Conservation (phyloP, 139 green algal genomes). For the Monoraphidium neglectum region DNA sequence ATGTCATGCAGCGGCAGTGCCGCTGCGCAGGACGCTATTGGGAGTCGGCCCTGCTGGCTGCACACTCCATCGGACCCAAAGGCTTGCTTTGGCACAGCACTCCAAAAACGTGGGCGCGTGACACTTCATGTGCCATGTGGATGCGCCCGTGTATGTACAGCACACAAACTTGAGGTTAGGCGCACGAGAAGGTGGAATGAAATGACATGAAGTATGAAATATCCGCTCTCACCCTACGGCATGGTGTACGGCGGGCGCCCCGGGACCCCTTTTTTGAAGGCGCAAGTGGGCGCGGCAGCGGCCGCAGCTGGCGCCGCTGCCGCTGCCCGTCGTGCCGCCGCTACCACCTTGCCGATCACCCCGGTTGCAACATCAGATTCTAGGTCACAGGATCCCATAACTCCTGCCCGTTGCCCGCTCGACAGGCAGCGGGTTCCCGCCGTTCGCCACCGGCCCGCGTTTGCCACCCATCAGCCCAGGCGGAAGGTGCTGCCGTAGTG, state of each 20-base stretch:
- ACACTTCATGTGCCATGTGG: neutral
- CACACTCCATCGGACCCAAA: neutral
- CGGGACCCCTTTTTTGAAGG: neutral
- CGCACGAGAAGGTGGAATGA: neutral
- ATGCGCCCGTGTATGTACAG: neutral
- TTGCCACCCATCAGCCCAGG: neutral
- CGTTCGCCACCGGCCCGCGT: neutral
- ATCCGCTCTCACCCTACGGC: neutral
- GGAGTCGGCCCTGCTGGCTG: neutral
- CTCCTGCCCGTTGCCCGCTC: neutral
- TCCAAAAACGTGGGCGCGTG: neutral
- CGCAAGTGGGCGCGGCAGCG: neutral
- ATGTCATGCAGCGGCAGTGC: neutral
- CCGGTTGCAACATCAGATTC: too few relatives aligned
- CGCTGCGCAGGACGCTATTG: neutral
- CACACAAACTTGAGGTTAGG: neutral
- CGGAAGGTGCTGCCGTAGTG: conserved; percentile 1
- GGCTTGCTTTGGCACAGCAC: neutral
- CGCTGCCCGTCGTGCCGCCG: too few relatives aligned
- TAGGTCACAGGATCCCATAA: neutral
- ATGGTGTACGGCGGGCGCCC: neutral
- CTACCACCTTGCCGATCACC: too few relatives aligned
- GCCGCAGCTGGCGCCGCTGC: neutral
- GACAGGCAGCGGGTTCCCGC: neutral
- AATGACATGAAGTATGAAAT: neutral